Conservation (phyloP, 164 flowering plant genomes). For the Aristolochia californica region DNA sequence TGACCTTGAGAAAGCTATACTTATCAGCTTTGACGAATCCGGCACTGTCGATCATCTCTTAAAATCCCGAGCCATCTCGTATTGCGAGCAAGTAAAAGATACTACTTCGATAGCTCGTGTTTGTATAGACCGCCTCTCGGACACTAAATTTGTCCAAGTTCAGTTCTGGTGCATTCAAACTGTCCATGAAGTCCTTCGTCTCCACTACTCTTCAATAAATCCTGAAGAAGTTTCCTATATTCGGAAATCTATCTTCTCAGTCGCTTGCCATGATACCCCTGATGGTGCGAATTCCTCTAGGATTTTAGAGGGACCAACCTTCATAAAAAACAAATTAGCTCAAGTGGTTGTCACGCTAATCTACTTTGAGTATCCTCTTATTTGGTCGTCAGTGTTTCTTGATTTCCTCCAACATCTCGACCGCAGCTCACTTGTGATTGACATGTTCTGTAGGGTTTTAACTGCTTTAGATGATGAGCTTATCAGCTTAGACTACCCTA, state of each 20-base stretch:
- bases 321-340: conserved; percentile 84
- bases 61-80: conserved; percentile 60
- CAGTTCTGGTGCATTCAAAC: conserved; percentile 97
- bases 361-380: conserved; percentile 67
- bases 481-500: conserved; percentile 77
- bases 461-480: conserved; percentile 82
- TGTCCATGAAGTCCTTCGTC: conserved; percentile 56
- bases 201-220: conserved; percentile 38
- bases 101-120: conserved; percentile 42
- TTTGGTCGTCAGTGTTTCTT: conserved; percentile 73
- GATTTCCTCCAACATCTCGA: conserved; percentile 57
- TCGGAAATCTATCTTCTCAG: conserved; percentile 52
- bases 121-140: conserved; percentile 56
- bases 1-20: conserved; percentile 79
- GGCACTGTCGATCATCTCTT: conserved; percentile 53
- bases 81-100: conserved; percentile 56
- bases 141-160: conserved; percentile 46
- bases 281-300: conserved; percentile 31
- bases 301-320: conserved; percentile 59
- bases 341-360: conserved; percentile 79
- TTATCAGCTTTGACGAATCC: conserved; percentile 85
- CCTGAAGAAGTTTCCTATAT: conserved; percentile 53
- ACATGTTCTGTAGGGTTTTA: conserved; percentile 87
- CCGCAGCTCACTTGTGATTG: conserved; percentile 62
- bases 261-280: conserved; percentile 35